Base-by-base conservation (phyloP, 2,329 filamentous ascomycete genomes). In the Metarhizium rileyi region DNA sequence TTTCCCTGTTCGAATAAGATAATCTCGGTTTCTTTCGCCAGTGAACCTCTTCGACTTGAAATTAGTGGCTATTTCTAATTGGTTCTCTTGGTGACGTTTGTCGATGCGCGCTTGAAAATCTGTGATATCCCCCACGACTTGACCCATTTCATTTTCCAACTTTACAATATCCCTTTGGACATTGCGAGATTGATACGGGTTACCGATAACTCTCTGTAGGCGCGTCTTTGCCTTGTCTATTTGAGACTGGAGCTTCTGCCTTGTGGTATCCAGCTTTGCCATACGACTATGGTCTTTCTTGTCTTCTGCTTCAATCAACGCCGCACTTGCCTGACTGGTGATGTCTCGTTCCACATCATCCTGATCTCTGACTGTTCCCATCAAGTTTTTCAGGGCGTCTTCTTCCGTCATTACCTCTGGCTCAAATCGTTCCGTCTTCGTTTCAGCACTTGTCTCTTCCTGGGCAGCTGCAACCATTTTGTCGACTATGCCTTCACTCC, bases 1-100 rank as follows among this genome's bases (percentile, higher is more conserved):
- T 69, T 97, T 97, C 53, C 93, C 93, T 0, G 91, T 98, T 26
- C 93, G 83, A 45, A 98, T 93, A 44, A 98, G 77, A 63, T 87
- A 98, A 44, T 95, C 90, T 46, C 90, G 81, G 53, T 88, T 83
- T 23, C 80, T 89, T 70, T 97, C 93, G 52, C 87, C 87, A 1
- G 87, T 82, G 50, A 91, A 68, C 48, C 80, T 81, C 51, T 76
- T 75, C 47, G 77, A 81, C 26, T 76, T 77, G 14, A 63, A 61
- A 28, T 71, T 66, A 20, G 67, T 67, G 1, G 67, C 58, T 9
- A 73, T 70, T 2, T 70, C 67, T 3, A 67, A 66, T 30, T 71
- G 72, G 16, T 62, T 65, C n/a, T 75, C 73, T 51, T 78, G 70
- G 51, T 86, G 38, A 49, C 91, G 78, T 52, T 87, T 80, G 54